Evolutionary conservation across 169 alveolate genomes (phyloP), one percentile per base, ranked within the genome.

Genomic region (Babesia caballi): DNA sequence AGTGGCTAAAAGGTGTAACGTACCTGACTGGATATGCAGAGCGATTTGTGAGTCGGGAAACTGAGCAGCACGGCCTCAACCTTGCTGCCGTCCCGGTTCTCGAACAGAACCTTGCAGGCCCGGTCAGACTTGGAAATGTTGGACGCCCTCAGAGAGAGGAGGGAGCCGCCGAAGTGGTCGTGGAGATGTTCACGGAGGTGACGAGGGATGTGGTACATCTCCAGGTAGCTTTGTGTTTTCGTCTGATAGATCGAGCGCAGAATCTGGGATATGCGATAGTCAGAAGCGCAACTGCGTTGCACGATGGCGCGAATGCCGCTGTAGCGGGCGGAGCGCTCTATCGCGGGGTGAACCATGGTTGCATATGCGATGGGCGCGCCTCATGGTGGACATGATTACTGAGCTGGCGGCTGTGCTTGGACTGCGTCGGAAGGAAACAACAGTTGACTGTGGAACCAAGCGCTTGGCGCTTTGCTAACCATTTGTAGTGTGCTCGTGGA

Each of bases 11-110:
- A 28, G 46, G 6, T 33, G 2, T 17, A 11, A 42, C 56, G 1
- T 68, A 87, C 92, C 83, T 91, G 95, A 15, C 93, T 78, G 14
- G 95, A 91, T 69, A 91, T 90, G 75, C 95, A 89, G 25, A 91
- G 85, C 15, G 94, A 89, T 51, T 82, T 89, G 61, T 91, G 94
- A 6, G 94, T 78, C 27, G 90, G 88, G 66, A 91, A 91, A 67
- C 90, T 84, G 52, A 91, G 77, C 2, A 85, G 70, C 0, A 91
- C 93, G 7, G 95, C 88, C 71, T 91, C 95, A n/a, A 91, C 84
- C 75, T 83, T 84, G 70, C 80, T 85, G 15, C 90, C 89, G 73
- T 91, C 95, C 23, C 72, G 67, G 72, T 90, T 78, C 53, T 89
- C 88, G 66, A 91, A 87, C 25, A 91, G 80, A 42, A 91, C 83